Base-by-base conservation (phyloP, 192 early-diverging fungal genomes). In the Backusella luteola region DNA sequence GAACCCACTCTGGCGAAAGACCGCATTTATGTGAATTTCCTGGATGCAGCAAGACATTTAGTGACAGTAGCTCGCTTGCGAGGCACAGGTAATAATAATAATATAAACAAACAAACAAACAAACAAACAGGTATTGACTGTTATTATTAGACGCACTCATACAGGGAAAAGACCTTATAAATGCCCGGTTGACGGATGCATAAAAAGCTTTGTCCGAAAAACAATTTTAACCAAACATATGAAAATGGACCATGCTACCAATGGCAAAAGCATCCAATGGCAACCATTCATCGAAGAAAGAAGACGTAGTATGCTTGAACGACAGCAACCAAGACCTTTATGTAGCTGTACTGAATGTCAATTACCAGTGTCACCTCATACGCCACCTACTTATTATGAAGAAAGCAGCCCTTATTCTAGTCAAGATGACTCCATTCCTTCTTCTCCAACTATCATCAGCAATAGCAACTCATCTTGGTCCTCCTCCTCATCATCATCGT, bases 1-100 rank as follows among this genome's bases (percentile, higher is more conserved):
- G 93, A 70, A 92, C 90, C 0, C 92, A 93, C 78, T 87, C 92
- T n/a, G 92, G 92, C n/a, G 91, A 92, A 76, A 83, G 90, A 38
- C 92, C 92, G 39, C 91, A 92, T 75, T 76, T 84, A 67, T 93
- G 92, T 80, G 85, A 89, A 76, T 83, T 88, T 69, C 82, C 86
- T 35, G 87, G 86, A 49, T 95, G 93, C 80, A 88, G 87, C 39
- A 93, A 93, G 80, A 82, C 81, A 23, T 95, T 95, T 79, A 91
- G 89, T 73, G 91, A 93, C 78, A 91, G 90, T 74, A 91, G 90
- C 59, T 92, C 91, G 56, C 82, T 94, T 73, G 90, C 91, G 1
- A 86, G 93, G 36, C 93, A 94, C 67, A 87, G 91, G 69, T 89
- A 88, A 80, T 41, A 26, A 26, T 23, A 7, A 7, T 86, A 86